Percentiles rank a stretch among this genome's conserved stretches.
These are phyloP conservation scores for Berberis thunbergii DNA, from an alignment of 164 flowering plant genomes.

Conservation along the genomic window DNA sequence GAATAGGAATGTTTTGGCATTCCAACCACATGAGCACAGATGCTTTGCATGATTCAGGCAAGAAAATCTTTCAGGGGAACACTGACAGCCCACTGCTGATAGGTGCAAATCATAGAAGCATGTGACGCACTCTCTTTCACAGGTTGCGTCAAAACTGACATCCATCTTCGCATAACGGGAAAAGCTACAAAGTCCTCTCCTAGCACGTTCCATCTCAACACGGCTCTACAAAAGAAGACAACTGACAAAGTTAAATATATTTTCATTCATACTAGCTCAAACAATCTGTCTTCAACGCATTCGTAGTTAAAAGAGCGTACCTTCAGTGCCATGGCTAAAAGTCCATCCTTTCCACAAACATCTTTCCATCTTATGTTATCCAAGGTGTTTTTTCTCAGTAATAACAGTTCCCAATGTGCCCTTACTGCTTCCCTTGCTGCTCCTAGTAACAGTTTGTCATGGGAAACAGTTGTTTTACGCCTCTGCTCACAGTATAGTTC, in stretches of 20 bases:
- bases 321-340: slow-evolving; percentile 51
- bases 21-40: slow-evolving; percentile 65
- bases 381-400: slow-evolving; percentile 27
- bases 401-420: slow-evolving; percentile 48
- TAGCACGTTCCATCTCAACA: slow-evolving; percentile 31
- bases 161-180: slow-evolving; percentile 43
- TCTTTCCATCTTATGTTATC: slow-evolving; percentile 51
- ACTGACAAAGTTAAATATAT: neutral
- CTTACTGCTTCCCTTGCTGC: slow-evolving; percentile 45
- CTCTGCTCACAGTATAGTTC: slow-evolving; percentile 46
- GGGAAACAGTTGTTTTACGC: slow-evolving; percentile 52
- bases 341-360: slow-evolving; percentile 55
- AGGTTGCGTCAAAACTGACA: slow-evolving; percentile 30
- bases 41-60: slow-evolving; percentile 63
- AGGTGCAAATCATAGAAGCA: slow-evolving; percentile 65
- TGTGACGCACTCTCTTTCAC: slow-evolving; percentile 49
- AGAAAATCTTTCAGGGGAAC: slow-evolving; percentile 53
- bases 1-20: slow-evolving; percentile 36
- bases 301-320: slow-evolving; percentile 21
- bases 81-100: slow-evolving; percentile 58
- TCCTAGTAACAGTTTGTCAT: slow-evolving; percentile 59
- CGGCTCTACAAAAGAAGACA: slow-evolving; percentile 38
- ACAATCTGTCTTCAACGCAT: neutral
- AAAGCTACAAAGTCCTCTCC: slow-evolving; percentile 41
- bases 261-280: neutral